A percentile compares a stretch with the other conserved stretches of the same genome.
Conservation (phyloP, 2,329 filamentous ascomycete genomes). For the Sclerotinia subarctica region DNA sequence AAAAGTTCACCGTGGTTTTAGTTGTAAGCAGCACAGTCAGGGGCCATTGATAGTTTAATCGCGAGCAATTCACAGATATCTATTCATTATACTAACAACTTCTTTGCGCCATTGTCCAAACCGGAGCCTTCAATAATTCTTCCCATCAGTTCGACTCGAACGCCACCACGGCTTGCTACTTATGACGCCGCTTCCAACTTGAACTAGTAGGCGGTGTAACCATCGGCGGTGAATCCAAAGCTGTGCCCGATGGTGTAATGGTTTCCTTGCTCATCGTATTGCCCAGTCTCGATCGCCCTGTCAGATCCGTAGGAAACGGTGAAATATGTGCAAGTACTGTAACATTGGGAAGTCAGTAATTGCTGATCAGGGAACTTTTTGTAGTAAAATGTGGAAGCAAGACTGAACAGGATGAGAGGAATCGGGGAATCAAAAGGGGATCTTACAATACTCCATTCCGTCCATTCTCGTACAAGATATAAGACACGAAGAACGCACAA, state of each 20-base stretch:
- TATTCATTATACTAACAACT: neutral
- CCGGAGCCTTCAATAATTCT: neutral
- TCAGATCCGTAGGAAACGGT: constrained; percentile 35
- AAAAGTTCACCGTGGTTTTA: too few relatives aligned
- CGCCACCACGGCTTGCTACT: neutral
- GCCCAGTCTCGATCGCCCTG: constrained; percentile 26
- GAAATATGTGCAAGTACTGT: constrained; percentile 41
- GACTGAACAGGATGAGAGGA: neutral
- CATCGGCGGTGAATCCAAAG: constrained; percentile 23
- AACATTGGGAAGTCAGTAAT: neutral
- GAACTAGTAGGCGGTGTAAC: neutral
- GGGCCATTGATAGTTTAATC: neutral
- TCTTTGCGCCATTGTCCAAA: neutral
- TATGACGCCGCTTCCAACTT: neutral
- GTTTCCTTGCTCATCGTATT: constrained; percentile 25
- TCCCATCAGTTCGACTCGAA: neutral
- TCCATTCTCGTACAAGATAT: constrained; percentile 41
- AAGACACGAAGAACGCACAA: constrained; percentile 41
- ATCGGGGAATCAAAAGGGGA: neutral
- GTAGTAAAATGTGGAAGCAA: neutral
- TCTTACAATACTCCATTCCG: constrained; percentile 36
- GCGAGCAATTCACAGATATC: neutral
- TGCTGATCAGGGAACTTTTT: neutral
- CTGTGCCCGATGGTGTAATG: constrained; percentile 30
- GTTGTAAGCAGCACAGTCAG: neutral